Evolutionary conservation across 176 grass and related monocot species (phyloP).

Genomic region (Themeda triandra): DNA sequence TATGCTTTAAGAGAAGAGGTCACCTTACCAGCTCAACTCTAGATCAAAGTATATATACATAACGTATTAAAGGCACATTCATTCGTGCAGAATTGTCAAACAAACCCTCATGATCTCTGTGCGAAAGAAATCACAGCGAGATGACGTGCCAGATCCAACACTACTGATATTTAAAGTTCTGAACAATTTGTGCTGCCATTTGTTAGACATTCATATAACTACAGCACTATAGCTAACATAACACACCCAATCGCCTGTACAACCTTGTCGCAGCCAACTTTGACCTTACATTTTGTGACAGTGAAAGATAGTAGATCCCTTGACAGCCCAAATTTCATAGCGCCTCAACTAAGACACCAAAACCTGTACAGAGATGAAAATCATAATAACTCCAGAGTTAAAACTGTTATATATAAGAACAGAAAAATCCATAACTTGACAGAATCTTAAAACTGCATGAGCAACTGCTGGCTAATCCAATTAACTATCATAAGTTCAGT

Average conservation of each 20-base stretch:
- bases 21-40: not conserved
- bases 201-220: not conserved
- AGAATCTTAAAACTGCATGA: too few relatives aligned
- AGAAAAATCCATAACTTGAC: too few relatives aligned
- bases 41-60: not conserved
- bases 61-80: not conserved
- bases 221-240: not conserved
- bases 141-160: not conserved
- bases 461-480: too few relatives aligned
- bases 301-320: too few relatives aligned
- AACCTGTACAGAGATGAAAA: not conserved
- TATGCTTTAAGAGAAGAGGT: not conserved
- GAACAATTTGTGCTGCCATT: not conserved
- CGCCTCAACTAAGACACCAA: not conserved
- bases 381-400: not conserved
- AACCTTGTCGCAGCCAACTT: not conserved
- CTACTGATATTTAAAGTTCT: not conserved
- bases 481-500: too few relatives aligned
- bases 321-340: not conserved
- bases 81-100: not conserved
- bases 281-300: not conserved
- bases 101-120: not conserved
- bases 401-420: not conserved
- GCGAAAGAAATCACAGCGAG: not conserved
- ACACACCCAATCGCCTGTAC: not conserved